Conservation (phyloP, 768 basidiomycete genomes). For the Pisolithus tinctorius region DNA sequence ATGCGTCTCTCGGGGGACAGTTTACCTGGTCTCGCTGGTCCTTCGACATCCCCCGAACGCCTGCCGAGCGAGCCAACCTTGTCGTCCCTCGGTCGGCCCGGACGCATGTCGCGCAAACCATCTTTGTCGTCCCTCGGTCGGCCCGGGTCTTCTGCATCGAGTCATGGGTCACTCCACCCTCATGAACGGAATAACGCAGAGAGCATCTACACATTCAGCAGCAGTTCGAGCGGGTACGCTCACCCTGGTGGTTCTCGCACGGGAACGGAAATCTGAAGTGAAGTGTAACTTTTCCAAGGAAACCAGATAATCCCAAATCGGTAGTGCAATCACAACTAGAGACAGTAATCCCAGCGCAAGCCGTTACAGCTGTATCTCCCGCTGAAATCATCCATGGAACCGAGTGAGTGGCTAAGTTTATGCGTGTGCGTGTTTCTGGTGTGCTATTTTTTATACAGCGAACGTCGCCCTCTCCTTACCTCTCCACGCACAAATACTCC, state of each 20-base stretch:
- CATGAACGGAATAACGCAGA: conserved; percentile 26
- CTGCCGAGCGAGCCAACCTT: too few relatives aligned
- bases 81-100: conserved; percentile 8
- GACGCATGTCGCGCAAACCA: conserved; percentile 10
- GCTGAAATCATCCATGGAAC: conserved; percentile 23
- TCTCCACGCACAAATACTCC: conserved; percentile 26
- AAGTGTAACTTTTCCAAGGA: conserved; percentile 4
- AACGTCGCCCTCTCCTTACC: conserved; percentile 44
- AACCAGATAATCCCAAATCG: conserved; percentile 18
- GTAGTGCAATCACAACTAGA: not conserved
- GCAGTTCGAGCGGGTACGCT: conserved; percentile 15
- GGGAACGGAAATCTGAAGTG: not conserved
- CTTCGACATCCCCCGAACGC: conserved; percentile 20
- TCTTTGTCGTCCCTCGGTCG: conserved; percentile 21
- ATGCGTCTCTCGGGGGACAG: conserved; percentile 51
- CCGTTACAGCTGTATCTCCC: conserved; percentile 13
- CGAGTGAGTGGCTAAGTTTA: conserved; percentile 17
- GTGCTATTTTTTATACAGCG: conserved; percentile 29
- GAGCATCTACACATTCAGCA: conserved; percentile 26
- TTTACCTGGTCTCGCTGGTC: conserved; percentile 24
- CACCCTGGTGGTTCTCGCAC: conserved; percentile 9
- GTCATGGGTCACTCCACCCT: conserved; percentile 12
- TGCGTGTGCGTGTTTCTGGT: not conserved
- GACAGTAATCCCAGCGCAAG: conserved; percentile 5
- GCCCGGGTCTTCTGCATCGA: conserved; percentile 23